Conservation (phyloP, 768 basidiomycete species). For the Naganishia antarctica region DNA sequence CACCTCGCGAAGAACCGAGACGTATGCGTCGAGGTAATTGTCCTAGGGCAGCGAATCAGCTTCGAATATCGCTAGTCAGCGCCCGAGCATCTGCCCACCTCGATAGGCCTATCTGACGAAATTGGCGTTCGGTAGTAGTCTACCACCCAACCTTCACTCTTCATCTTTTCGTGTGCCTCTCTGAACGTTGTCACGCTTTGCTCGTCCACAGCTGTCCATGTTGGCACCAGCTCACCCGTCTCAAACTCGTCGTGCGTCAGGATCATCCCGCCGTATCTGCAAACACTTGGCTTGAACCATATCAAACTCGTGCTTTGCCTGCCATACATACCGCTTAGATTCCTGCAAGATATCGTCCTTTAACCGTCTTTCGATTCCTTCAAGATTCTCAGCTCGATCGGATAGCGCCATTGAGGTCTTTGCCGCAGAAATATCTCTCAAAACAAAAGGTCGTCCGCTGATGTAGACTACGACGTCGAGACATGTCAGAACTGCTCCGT, state of each 20-base stretch:
- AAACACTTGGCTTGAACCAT: not conserved
- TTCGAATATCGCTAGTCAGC: not conserved
- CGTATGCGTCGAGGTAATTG: conserved; percentile 91
- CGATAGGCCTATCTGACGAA: conserved; percentile 82
- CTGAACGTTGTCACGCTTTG: conserved; percentile 76
- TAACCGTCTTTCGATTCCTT: conserved; percentile 76
- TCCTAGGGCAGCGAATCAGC: conserved; percentile 55
- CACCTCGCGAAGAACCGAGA: conserved; percentile 68
- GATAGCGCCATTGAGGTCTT: conserved; percentile 72
- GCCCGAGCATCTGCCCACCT: conserved; percentile 53
- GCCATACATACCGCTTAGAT: conserved; percentile 58
- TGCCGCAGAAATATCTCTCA: conserved; percentile 80
- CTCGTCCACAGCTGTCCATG: conserved; percentile 86
- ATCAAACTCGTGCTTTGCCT: not conserved
- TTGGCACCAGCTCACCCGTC: conserved; percentile 71
- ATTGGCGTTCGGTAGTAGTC: conserved; percentile 97
- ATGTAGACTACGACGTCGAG: conserved; percentile 48
- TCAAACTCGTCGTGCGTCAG: conserved; percentile 90
- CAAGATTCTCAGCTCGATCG: conserved; percentile 89
- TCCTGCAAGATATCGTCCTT: conserved; percentile 89
- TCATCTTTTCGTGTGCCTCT: conserved; percentile 79
- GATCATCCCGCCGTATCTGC: conserved; percentile 79
- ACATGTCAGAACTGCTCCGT: conserved; percentile 61
- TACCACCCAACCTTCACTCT: conserved; percentile 80
- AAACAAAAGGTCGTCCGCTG: conserved; percentile 69